These are phyloP conservation scores for Paulownia fortunei DNA, from an alignment of 257 asterid species.

Conservation along the genomic window DNA sequence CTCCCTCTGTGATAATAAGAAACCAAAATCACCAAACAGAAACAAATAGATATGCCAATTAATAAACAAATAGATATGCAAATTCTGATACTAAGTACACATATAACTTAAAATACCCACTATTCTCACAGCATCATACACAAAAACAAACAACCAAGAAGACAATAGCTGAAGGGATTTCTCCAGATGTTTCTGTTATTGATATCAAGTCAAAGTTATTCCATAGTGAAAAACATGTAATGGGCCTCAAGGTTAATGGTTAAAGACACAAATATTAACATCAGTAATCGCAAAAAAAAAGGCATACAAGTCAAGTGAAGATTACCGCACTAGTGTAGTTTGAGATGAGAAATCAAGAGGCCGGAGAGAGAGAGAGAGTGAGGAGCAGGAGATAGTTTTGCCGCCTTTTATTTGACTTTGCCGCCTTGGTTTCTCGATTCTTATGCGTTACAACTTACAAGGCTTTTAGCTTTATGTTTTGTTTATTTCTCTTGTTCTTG, in stretches of 20 bases:
- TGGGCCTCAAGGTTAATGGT: background rate
- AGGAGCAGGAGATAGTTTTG: background rate
- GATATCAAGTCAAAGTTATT: background rate
- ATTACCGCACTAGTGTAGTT: background rate
- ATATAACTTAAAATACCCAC: background rate
- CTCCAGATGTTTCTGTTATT: background rate
- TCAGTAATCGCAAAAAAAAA: background rate
- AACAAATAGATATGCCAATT: background rate
- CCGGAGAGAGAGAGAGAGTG: background rate
- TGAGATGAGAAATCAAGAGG: background rate
- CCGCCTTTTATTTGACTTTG: slow-evolving; percentile 37
- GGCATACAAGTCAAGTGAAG: background rate
- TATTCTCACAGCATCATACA: background rate
- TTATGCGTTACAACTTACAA: background rate
- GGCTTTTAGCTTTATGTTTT: background rate
- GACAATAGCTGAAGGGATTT: background rate
- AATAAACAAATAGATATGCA: background rate
- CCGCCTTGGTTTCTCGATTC: slow-evolving; percentile 18
- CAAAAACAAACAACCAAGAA: background rate
- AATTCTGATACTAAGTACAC: background rate
- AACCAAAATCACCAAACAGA: background rate
- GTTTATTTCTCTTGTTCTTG: too few relatives aligned
- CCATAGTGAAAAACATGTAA: background rate
- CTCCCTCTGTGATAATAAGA: too few relatives aligned
- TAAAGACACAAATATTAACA: background rate